A percentile compares a stretch with the other conserved stretches of the same genome.
These are phyloP conservation scores for Begonia fuchsioides DNA, from an alignment of 306 rosid genomes.

Conservation along the genomic window DNA sequence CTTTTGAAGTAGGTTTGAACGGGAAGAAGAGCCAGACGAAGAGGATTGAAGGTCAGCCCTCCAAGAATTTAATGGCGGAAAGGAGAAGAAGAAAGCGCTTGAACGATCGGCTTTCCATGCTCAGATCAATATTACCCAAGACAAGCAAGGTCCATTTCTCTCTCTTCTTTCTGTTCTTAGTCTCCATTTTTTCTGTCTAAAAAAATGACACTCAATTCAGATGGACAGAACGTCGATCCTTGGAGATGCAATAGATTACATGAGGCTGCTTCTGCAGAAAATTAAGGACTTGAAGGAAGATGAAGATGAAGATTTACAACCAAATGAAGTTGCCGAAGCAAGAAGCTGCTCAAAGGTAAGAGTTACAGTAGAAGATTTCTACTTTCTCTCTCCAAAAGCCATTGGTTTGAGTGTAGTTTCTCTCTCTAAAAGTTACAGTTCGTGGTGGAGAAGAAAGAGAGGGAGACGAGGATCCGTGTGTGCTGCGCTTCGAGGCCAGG, in stretches of 20 bases:
- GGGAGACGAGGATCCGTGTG: constrained; percentile 49
- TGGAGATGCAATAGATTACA: constrained; percentile 86
- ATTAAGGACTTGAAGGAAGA: constrained; percentile 64
- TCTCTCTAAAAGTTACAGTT: constrained; percentile 25
- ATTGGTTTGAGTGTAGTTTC: too few species aligned
- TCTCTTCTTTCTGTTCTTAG: too few species aligned
- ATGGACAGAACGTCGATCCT: constrained; percentile 96
- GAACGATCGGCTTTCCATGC: constrained; percentile 81
- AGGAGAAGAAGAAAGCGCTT: constrained; percentile 71
- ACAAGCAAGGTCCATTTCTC: constrained; percentile 55
- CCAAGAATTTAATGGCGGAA: constrained; percentile 93
- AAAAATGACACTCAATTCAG: constrained; percentile 25
- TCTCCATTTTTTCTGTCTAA: too few species aligned
- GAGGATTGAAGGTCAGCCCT: constrained; percentile 70
- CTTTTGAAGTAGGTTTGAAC: constrained; percentile 45
- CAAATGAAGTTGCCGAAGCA: constrained; percentile 41
- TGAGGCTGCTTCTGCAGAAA: constrained; percentile 82
- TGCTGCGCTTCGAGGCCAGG: constrained; percentile 79
- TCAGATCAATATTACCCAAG: constrained; percentile 85
- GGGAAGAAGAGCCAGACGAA: constrained; percentile 38
- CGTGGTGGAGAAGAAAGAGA: constrained; percentile 65
- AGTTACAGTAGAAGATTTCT: not conserved
- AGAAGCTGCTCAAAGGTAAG: constrained; percentile 87
- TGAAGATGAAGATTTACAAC: constrained; percentile 38
- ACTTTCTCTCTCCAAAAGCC: too few species aligned